Conservation (phyloP, 2,329 filamentous ascomycete genomes). For the Myotisia sp. region DNA sequence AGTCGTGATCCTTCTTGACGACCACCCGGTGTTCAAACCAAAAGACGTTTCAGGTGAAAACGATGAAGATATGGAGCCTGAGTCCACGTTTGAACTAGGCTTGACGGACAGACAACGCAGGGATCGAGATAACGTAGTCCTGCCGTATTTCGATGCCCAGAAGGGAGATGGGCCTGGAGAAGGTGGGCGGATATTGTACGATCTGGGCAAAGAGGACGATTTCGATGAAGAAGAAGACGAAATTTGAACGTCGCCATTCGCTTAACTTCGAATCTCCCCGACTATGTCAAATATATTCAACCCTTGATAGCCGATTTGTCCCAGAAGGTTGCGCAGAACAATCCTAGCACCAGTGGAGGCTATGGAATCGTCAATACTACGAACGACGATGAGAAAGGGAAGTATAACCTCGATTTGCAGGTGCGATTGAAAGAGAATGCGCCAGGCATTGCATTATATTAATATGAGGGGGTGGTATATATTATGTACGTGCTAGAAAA, state of each 20-base stretch:
- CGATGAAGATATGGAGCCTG: constrained; percentile 43
- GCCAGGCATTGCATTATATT: no score
- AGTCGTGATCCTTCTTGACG: constrained; percentile 51
- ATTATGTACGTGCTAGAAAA: constrained; percentile 47
- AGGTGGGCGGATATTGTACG: constrained; percentile 85
- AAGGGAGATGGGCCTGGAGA: constrained; percentile 56
- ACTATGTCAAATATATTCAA: no score
- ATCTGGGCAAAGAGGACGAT: constrained; percentile 92
- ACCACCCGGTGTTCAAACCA: constrained; percentile 56
- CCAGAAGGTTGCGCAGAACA: no score
- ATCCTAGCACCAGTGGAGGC: no score
- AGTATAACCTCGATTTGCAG: no score
- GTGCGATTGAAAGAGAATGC: no score
- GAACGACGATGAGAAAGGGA: no score
- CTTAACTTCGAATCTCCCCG: no score
- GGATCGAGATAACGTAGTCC: constrained; percentile 74
- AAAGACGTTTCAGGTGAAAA: constrained; percentile 31
- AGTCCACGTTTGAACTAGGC: constrained; percentile 71
- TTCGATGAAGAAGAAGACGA: constrained; percentile 96
- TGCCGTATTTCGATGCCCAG: constrained; percentile 96
- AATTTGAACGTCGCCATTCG: no score
- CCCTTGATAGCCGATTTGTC: no score
- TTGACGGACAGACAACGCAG: constrained; percentile 80
- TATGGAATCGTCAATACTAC: no score
- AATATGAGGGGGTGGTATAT: no score